Evolutionary conservation across 306 rosid genomes (phyloP).

Genomic region (Boehmeria nivea): DNA sequence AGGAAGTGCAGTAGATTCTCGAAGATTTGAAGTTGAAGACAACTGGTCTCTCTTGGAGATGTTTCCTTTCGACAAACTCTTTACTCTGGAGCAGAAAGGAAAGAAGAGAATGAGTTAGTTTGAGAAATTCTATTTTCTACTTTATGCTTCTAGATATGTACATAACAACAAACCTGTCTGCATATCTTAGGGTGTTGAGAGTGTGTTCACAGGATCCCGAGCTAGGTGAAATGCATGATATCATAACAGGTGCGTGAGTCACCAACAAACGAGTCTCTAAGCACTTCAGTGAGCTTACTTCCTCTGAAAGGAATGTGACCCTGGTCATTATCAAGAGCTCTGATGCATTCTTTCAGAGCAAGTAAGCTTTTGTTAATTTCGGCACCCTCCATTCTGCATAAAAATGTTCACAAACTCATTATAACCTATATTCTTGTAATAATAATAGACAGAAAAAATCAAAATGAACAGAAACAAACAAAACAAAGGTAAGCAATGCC

Average conservation of each 20-base stretch:
- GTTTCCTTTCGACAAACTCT: conserved; percentile 70
- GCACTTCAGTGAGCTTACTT: conserved; percentile 85
- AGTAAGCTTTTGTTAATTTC: conserved; percentile 86
- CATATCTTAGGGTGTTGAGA: conserved; percentile 79
- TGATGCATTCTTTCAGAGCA: conserved; percentile 75
- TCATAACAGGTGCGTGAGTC: conserved; percentile 85
- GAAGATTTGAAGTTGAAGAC: conserved; percentile 45
- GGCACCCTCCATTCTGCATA: conserved; percentile 82
- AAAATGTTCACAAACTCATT: not conserved
- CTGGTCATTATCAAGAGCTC: conserved; percentile 84
- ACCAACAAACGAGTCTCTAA: conserved; percentile 80
- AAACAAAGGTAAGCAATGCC: not conserved
- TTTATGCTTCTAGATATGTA: too few species aligned
- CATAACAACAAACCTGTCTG: conserved; percentile 56
- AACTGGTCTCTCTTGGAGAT: conserved; percentile 51
- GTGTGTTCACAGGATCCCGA: conserved; percentile 88
- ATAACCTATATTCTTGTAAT: conserved; percentile 3
- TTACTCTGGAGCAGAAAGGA: conserved; percentile 42
- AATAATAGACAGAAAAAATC: too few species aligned
- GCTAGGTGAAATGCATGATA: conserved; percentile 85
- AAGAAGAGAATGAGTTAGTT: conserved; percentile 6
- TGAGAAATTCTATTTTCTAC: not conserved
- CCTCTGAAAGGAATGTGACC: conserved; percentile 93
- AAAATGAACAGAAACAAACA: not conserved
- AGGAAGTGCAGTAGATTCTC: conserved; percentile 58